Evolutionary conservation across 768 basidiomycete species (phyloP).

Genomic region (Tremella mesenterica): DNA sequence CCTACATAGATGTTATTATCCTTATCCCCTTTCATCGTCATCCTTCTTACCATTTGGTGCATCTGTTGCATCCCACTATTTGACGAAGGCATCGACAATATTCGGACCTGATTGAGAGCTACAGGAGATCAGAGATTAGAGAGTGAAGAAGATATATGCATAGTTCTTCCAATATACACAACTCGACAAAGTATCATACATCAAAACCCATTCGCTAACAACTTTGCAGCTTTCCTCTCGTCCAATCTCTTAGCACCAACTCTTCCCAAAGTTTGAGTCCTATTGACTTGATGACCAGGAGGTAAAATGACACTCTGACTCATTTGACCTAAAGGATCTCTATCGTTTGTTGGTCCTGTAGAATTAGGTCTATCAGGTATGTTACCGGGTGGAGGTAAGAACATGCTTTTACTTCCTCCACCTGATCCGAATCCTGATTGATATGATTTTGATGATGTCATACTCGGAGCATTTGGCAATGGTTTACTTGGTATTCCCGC

Average conservation of each 20-base stretch:
- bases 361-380: neutral
- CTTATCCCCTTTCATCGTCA: too few species aligned
- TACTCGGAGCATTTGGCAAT: slow-evolving; percentile 2
- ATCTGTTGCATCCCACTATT: too few species aligned
- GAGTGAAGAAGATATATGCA: too few species aligned
- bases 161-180: neutral
- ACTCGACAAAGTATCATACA: neutral
- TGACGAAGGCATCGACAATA: too few species aligned
- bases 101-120: too few species aligned
- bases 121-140: too few species aligned
- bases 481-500: neutral
- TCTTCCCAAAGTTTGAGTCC: slow-evolving; percentile 15
- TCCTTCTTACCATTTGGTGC: too few species aligned
- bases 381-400: slow-evolving; percentile 18
- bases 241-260: slow-evolving; percentile 24
- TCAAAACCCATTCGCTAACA: slow-evolving; percentile 38
- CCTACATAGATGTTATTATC: too few species aligned
- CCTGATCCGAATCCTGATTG: slow-evolving; percentile 1
- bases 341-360: neutral
- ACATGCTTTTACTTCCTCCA: slow-evolving; percentile 31
- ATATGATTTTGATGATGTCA: slow-evolving; percentile 9
- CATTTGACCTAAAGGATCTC: slow-evolving; percentile 28
- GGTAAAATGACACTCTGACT: slow-evolving; percentile 36
- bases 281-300: neutral
- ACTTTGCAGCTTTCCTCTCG: slow-evolving; percentile 35